Percentiles rank a stretch among this genome's conserved stretches.
phyloP scores from a whole-genome alignment of 768 basidiomycete genomes.

The Boletus coccyginus region DNA sequence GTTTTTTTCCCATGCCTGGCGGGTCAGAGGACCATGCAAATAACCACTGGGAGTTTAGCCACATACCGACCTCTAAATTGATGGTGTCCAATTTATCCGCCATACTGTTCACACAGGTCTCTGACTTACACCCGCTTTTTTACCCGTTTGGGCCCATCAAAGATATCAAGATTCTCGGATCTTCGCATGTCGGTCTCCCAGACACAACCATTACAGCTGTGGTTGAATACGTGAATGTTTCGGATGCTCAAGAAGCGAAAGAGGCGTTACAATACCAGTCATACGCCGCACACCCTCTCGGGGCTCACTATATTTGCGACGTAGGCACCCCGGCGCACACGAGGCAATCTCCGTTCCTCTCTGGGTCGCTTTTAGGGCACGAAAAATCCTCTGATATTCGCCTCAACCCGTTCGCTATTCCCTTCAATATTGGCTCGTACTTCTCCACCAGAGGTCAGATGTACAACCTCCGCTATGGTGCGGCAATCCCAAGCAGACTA shows the following conservation, averaged over 20 bases:
- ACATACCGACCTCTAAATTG: constrained; percentile 47
- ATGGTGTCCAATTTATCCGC: constrained; percentile 65
- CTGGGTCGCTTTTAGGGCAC: constrained; percentile 8
- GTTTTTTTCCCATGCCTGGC: constrained; percentile 21
- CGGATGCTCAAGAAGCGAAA: constrained; percentile 63
- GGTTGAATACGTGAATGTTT: constrained; percentile 58
- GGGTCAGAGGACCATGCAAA: constrained; percentile 32
- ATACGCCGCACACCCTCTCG: constrained; percentile 50
- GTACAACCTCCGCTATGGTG: constrained; percentile 1
- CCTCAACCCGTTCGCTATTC: constrained; percentile 34
- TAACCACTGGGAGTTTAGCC: constrained; percentile 33
- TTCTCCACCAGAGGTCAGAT: constrained; percentile 1
- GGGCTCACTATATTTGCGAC: constrained; percentile 36
- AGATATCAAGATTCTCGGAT: constrained; percentile 50
- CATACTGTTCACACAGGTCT: constrained; percentile 61
- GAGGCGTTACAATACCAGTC: constrained; percentile 58
- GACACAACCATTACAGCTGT: constrained; percentile 49
- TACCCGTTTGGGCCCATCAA: constrained; percentile 70
- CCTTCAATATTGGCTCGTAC: constrained; percentile 25
- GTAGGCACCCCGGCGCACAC: background rate
- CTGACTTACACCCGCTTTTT: constrained; percentile 71
- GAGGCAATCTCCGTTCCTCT: constrained; percentile 4
- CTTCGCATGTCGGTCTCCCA: constrained; percentile 30
- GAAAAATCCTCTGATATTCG: constrained; percentile 20
- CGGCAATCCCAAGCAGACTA: constrained; percentile 13